Conservation (phyloP, 371 early-diverging fungal genomes). For the Mucor lusitanicus region DNA sequence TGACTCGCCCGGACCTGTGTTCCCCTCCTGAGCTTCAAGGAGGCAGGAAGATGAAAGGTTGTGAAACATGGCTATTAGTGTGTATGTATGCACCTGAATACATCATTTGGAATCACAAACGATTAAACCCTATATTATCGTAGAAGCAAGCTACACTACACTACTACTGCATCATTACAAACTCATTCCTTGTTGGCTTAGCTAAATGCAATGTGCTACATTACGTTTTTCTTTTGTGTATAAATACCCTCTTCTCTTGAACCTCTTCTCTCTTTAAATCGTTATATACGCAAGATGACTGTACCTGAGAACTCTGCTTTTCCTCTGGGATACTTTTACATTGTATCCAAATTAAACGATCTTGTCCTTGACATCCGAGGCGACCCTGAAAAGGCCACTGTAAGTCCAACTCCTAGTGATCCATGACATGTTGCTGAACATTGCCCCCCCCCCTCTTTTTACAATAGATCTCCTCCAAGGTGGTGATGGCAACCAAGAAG, state of each 20-base stretch:
- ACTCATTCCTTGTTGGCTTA: not conserved
- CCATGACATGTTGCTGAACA: not conserved
- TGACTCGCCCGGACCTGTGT: not conserved
- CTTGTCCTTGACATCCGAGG: conserved; percentile 36
- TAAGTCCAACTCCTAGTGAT: not conserved
- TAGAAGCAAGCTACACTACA: not conserved
- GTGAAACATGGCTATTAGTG: not conserved
- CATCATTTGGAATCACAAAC: conserved; percentile 1
- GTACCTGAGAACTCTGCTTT: conserved; percentile 24
- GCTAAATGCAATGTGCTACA: not conserved
- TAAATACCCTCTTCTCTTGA: not conserved
- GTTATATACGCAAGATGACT: conserved; percentile 22
- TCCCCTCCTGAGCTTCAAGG: not conserved
- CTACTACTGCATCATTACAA: not conserved
- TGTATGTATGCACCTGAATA: not conserved
- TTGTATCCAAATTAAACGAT: conserved; percentile 36
- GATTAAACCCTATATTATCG: not conserved
- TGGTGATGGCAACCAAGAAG: conserved; percentile 38
- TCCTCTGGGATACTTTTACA: conserved; percentile 48
- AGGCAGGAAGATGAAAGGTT: not conserved
- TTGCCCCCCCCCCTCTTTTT: not conserved
- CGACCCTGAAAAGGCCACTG: conserved; percentile 13
- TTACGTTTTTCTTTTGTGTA: not conserved
- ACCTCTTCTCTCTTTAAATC: conserved; percentile 1
- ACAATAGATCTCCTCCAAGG: conserved; percentile 27